Conservation (phyloP, 1,284 basidiomycete genomes). For the Mrakiaceae sp. region DNA sequence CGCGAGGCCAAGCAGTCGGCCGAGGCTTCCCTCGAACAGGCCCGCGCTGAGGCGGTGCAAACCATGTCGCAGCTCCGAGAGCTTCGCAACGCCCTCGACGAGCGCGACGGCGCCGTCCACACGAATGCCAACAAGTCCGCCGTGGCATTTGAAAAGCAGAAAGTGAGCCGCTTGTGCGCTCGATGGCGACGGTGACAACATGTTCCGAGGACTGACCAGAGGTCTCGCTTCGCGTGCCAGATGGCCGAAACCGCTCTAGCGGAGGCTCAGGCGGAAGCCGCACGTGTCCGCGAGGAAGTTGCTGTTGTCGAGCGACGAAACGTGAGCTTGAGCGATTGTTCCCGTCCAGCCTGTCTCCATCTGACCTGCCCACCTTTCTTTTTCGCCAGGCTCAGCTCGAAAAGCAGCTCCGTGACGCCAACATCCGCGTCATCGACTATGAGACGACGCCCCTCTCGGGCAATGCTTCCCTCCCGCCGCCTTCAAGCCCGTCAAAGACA, state of each 20-base stretch:
- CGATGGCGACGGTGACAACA: background rate
- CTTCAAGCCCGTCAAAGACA: background rate
- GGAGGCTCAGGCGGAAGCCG: slow-evolving; percentile 61
- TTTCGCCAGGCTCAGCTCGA: slow-evolving; percentile 3
- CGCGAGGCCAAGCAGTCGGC: slow-evolving; percentile 67
- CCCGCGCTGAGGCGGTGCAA: background rate
- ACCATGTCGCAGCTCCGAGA: slow-evolving; percentile 6
- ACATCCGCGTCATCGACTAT: slow-evolving; percentile 10
- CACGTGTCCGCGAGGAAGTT: slow-evolving; percentile 61
- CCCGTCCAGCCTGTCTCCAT: background rate
- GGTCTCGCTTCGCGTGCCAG: slow-evolving; percentile 31
- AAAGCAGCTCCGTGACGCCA: slow-evolving; percentile 10
- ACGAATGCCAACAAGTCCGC: background rate
- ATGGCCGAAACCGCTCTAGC: slow-evolving; percentile 61
- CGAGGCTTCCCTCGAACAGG: slow-evolving; percentile 48
- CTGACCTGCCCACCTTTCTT: too few relatives aligned
- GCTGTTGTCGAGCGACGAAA: slow-evolving; percentile 63
- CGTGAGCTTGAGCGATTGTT: slow-evolving; percentile 37
- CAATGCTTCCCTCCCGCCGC: background rate
- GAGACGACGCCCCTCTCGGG: slow-evolving; percentile 4
- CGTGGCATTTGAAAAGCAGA: slow-evolving; percentile 52
- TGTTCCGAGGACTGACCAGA: background rate
- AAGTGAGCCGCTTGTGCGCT: slow-evolving; percentile 26
- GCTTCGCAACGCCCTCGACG: slow-evolving; percentile 1
- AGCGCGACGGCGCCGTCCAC: background rate